Evolutionary conservation across 2,329 filamentous ascomycete genomes (phyloP), one percentile per base, ranked within the genome.

Genomic region (Diplodia corticola): DNA sequence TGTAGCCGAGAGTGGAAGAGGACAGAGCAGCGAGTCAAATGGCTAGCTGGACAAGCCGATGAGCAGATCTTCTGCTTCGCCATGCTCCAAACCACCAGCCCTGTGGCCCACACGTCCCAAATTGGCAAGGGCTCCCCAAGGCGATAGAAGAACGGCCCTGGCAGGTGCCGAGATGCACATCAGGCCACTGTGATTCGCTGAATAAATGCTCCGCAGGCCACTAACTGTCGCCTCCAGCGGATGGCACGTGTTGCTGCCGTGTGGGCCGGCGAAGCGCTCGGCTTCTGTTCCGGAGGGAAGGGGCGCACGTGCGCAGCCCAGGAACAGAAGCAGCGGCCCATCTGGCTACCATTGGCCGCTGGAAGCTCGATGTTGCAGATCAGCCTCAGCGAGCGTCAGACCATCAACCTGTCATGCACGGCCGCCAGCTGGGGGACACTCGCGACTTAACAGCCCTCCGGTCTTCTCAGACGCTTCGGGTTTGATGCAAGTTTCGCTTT

Each of bases 401-500:
- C 44, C 40, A 61, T 26, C 40, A 44, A 35, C 33, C 12, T 35
- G 40, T 44, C 40, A 44, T 61, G 57, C 57, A 49, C 28, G 57
- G 13, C 44, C 57, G 33, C 35, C 28, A 17, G 57, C 24, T 20
- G 40, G n/a, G n/a, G 40, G n/a, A 44, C 40, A n/a, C 17, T 28
- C 40, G 54, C 35, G 55, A 28, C 28, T 30, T 46, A 40, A 4
- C 17, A 26, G 15, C 17, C 37, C 22, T 28, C 26, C 49, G 3
- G 50, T 5, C 30, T 20, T 5, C 30, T 20, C 57, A 49, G 20
- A 61, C 57, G 28, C 44, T 44, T 46, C 33, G 40, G 12, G 57
- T 61, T 61, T 61, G 44, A 61, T 49, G 57, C 57, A 30, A 5
- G 40, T 61, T 61, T 61, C 57, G 57, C 22, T 55, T 28, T 20